Conservation (phyloP, 179 eudicot species). For the Spinacia oleracea region DNA sequence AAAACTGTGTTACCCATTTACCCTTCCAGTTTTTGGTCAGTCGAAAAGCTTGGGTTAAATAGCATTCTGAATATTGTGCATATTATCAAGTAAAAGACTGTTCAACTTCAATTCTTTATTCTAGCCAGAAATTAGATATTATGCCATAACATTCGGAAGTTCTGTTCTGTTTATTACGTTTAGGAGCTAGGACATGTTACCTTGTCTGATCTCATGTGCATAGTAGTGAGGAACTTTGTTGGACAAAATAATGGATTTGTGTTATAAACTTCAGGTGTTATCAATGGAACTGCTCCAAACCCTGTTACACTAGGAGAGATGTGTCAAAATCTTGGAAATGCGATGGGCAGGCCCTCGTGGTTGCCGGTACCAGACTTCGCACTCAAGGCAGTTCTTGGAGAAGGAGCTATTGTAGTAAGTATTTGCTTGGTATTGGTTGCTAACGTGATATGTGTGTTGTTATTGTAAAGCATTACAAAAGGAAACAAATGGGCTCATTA, state of each 20-base stretch:
- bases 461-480: too few species aligned
- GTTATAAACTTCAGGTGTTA: conserved; percentile 56
- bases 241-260: background rate
- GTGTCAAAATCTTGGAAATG: conserved; percentile 76
- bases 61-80: background rate
- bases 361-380: conserved; percentile 95
- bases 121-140: background rate
- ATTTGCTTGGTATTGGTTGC: conserved; percentile 7
- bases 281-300: conserved; percentile 95
- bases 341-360: conserved; percentile 93
- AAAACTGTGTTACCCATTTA: too few species aligned
- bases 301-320: conserved; percentile 82
- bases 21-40: too few species aligned
- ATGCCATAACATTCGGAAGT: background rate
- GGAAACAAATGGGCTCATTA: background rate
- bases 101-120: background rate
- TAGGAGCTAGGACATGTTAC: background rate
- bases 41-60: too few species aligned
- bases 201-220: background rate
- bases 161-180: background rate
- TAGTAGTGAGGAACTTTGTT: background rate
- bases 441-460: too few species aligned
- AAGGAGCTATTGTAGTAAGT: conserved; percentile 91
- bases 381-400: conserved; percentile 93
- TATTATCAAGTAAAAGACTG: background rate